phyloP scores from a whole-genome alignment of 1,284 basidiomycete species.

The Retiboletus flavoniger region DNA sequence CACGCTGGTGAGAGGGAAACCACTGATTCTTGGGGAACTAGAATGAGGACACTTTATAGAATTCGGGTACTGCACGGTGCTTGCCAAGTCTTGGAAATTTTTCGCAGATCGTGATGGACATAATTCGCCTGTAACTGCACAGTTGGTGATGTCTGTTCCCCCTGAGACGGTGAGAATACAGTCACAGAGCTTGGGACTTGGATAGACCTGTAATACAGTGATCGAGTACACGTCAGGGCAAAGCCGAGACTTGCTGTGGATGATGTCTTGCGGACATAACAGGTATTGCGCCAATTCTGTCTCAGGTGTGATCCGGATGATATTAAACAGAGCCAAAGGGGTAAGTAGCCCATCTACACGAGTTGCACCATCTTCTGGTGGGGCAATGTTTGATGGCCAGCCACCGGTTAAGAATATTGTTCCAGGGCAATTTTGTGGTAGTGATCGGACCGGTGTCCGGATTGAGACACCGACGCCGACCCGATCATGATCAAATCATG shows the following conservation, averaged over 20 bases:
- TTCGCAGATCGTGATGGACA: background rate
- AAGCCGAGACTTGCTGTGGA: background rate
- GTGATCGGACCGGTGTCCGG: too few relatives aligned
- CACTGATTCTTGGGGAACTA: constrained; percentile 3
- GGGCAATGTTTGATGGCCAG: too few relatives aligned
- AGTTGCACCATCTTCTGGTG: background rate
- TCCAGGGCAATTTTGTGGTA: too few relatives aligned
- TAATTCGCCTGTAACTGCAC: background rate
- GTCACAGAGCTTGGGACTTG: background rate
- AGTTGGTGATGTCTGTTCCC: background rate
- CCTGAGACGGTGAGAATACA: background rate
- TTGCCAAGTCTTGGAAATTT: background rate
- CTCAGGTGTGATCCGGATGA: background rate
- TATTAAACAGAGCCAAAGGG: too few relatives aligned
- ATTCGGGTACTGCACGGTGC: background rate
- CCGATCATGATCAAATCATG: too few relatives aligned
- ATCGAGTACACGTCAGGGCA: background rate
- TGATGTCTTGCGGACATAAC: background rate
- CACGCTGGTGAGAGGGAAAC: background rate
- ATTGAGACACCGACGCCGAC: too few relatives aligned
- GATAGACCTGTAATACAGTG: background rate
- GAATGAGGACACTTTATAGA: constrained; percentile 12
- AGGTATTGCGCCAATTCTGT: background rate
- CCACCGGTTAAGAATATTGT: too few relatives aligned
- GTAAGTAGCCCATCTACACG: background rate